phyloP scores from a whole-genome alignment of 345 rosid genomes.

The Populus pruinosa region DNA sequence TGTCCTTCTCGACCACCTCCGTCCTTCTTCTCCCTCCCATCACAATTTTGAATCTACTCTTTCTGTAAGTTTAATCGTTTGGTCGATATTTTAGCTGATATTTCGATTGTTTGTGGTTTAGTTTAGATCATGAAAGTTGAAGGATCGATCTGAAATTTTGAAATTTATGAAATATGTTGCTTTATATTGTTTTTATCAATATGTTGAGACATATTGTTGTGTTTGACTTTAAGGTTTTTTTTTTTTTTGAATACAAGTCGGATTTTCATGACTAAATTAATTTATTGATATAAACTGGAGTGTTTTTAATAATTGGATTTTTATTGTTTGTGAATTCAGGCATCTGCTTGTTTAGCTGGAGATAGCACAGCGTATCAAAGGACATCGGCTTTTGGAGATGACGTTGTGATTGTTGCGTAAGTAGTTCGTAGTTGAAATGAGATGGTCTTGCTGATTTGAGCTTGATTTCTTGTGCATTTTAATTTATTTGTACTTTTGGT shows the following conservation, averaged over 20 bases:
- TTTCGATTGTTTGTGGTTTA: neutral
- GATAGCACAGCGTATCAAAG: conserved; percentile 89
- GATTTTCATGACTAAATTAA: neutral
- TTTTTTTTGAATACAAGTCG: neutral
- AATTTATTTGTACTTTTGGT: neutral
- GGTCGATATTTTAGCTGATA: neutral
- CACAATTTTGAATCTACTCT: conserved; percentile 52
- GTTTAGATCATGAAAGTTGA: neutral
- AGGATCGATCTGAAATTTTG: neutral
- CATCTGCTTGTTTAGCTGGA: conserved; percentile 79
- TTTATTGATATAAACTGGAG: neutral
- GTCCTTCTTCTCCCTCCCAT: conserved; percentile 63
- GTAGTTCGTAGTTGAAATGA: conserved; percentile 8
- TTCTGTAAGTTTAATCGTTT: conserved; percentile 46
- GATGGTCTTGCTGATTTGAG: neutral
- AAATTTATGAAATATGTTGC: neutral
- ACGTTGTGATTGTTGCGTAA: conserved; percentile 90
- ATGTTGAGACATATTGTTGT: neutral
- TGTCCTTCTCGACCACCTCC: conserved; percentile 82
- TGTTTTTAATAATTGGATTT: neutral
- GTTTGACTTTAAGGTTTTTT: neutral
- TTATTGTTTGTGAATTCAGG: conserved; percentile 30
- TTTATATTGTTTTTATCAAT: neutral
- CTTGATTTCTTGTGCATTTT: neutral
- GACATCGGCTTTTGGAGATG: conserved; percentile 69